phyloP scores from a whole-genome alignment of 208 protist species.

The Trichomonas gallinae region DNA sequence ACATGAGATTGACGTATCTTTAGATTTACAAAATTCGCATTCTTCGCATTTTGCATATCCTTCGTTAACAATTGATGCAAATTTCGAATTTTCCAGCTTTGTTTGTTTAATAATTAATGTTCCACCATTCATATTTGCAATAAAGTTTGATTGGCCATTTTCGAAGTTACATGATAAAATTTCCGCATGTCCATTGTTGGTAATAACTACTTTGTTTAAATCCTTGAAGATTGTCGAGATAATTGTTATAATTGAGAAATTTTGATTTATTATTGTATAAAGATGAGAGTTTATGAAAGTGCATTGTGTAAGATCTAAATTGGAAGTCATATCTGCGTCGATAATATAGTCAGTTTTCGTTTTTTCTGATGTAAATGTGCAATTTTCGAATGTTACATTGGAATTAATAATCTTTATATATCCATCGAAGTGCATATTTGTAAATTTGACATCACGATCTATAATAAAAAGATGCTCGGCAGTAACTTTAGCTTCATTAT shows the following conservation, averaged over 20 bases:
- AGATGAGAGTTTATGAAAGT: neutral
- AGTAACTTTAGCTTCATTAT: neutral
- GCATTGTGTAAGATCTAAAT: neutral
- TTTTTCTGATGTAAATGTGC: neutral
- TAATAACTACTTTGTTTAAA: neutral
- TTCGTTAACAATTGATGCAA: neutral
- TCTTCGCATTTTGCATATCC: neutral
- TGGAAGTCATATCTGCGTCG: neutral
- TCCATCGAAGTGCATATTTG: neutral
- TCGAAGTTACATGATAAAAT: neutral
- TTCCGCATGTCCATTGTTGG: neutral
- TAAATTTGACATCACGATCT: neutral
- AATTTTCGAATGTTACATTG: neutral
- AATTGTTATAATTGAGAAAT: neutral
- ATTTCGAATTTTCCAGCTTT: neutral
- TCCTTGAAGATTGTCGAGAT: neutral
- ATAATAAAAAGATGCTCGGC: neutral
- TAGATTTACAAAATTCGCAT: neutral
- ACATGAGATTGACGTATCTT: neutral
- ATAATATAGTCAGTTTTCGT: neutral
- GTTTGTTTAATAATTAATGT: too few relatives aligned
- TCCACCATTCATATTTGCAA: neutral
- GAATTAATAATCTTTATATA: neutral
- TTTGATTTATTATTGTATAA: neutral
- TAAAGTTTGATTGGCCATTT: neutral